Percentiles rank a stretch among this genome's conserved stretches.
Evolutionary conservation across 495 filamentous ascomycete species (phyloP).

Genomic region (Articulospora tetracladia): DNA sequence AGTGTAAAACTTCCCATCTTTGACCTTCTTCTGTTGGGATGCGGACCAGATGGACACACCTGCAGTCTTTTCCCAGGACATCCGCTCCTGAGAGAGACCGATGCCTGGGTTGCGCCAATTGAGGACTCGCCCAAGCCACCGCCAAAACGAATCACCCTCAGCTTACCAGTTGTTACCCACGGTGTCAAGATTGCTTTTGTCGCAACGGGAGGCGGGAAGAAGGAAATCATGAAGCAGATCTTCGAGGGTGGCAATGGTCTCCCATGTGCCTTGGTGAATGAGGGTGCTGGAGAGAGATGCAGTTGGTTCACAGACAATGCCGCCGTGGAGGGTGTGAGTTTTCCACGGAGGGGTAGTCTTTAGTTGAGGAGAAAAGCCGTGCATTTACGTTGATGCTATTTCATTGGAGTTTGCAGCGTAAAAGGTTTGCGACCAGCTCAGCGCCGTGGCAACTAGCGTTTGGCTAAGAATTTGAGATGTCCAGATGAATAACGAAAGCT

Average conservation of each 20-base stretch:
- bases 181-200: constrained; percentile 84
- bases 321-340: constrained; percentile 79
- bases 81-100: constrained; percentile 77
- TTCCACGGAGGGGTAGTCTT: constrained; percentile 53
- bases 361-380: constrained; percentile 6
- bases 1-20: constrained; percentile 90
- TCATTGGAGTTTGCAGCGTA: constrained; percentile 19
- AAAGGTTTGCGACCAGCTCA: constrained; percentile 13
- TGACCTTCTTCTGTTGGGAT: constrained; percentile 87
- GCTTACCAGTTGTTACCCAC: constrained; percentile 82
- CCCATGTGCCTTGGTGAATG: constrained; percentile 85
- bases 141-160: constrained; percentile 84
- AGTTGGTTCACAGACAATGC: constrained; percentile 91
- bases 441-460: background rate
- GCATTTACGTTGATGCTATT: constrained; percentile 2
- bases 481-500: background rate
- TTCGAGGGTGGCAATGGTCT: constrained; percentile 76
- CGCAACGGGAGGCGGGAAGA: constrained; percentile 83
- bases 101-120: constrained; percentile 89
- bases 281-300: constrained; percentile 74
- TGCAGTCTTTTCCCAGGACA: constrained; percentile 95
- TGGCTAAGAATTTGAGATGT: background rate
- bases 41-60: constrained; percentile 93
- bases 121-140: constrained; percentile 94
- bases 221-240: constrained; percentile 86